A percentile compares a stretch with the other conserved stretches of the same genome.
phyloP scores from a whole-genome alignment of 495 filamentous ascomycete species.

The Penicillium mononematosum region DNA sequence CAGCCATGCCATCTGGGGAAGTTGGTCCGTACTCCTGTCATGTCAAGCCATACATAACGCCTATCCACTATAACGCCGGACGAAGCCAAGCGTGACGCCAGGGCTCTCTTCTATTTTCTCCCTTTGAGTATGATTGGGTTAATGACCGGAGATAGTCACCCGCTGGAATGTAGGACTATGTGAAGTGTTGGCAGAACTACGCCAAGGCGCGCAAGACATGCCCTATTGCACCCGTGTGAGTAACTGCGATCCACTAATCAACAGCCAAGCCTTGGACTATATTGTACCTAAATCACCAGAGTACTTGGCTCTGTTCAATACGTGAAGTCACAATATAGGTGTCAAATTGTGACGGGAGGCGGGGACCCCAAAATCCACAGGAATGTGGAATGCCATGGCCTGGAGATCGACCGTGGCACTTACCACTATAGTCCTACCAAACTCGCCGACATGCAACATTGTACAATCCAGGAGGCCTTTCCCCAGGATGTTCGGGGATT shows the following conservation, averaged over 20 bases:
- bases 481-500: background rate
- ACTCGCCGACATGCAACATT: constrained; percentile 3
- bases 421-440: background rate
- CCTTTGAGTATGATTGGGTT: background rate
- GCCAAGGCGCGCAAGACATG: background rate
- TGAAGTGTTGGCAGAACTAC: background rate
- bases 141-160: background rate
- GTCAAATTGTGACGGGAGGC: background rate
- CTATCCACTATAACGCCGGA: background rate
- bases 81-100: background rate
- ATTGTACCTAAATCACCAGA: background rate
- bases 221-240: background rate
- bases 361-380: background rate
- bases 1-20: background rate
- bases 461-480: constrained; percentile 8
- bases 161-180: constrained; percentile 1
- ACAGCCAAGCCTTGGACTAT: background rate
- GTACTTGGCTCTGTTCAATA: background rate
- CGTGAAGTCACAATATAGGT: background rate
- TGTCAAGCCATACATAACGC: constrained; percentile 1
- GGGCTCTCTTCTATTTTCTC: background rate
- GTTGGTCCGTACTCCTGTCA: constrained; percentile 7
- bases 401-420: background rate
- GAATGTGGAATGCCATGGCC: constrained; percentile 12
- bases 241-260: background rate